phyloP scores from a whole-genome alignment of 768 basidiomycete genomes.

The Agaricus blazei region DNA sequence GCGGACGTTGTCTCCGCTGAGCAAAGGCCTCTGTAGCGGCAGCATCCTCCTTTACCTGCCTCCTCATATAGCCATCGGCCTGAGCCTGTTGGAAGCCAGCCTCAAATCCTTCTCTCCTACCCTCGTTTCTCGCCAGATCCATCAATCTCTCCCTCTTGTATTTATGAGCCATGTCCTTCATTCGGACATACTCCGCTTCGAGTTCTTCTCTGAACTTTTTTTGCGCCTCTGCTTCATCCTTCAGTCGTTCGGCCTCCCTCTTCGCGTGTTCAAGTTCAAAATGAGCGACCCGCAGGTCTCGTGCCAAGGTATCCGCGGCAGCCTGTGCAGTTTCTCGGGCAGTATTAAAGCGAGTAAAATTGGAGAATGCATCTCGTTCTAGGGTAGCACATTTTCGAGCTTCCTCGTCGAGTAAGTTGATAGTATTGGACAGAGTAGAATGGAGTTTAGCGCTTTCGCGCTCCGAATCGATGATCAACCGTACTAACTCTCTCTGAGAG shows the following conservation, averaged over 20 bases:
- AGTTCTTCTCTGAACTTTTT: conserved; percentile 55
- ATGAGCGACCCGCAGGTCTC: conserved; percentile 33
- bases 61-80: conserved; percentile 21
- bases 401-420: conserved; percentile 30
- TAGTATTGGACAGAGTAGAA: conserved; percentile 28
- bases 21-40: not conserved
- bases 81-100: conserved; percentile 40
- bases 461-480: conserved; percentile 27
- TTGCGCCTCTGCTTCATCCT: conserved; percentile 40
- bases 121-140: conserved; percentile 53
- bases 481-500: conserved; percentile 24
- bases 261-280: conserved; percentile 36
- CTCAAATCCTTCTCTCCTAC: conserved; percentile 45
- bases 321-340: conserved; percentile 29
- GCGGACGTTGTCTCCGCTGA: not conserved
- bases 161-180: conserved; percentile 45
- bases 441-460: conserved; percentile 30
- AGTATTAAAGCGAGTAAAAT: conserved; percentile 30
- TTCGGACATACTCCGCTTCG: conserved; percentile 46
- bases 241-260: conserved; percentile 48
- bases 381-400: conserved; percentile 27
- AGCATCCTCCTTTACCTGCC: conserved; percentile 8
- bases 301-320: conserved; percentile 28
- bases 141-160: conserved; percentile 47
- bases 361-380: conserved; percentile 29